Percentiles rank a stretch among this genome's conserved stretches.
Conservation (phyloP, 805 yeast genomes). For the Saccharomycopsis sp. region DNA sequence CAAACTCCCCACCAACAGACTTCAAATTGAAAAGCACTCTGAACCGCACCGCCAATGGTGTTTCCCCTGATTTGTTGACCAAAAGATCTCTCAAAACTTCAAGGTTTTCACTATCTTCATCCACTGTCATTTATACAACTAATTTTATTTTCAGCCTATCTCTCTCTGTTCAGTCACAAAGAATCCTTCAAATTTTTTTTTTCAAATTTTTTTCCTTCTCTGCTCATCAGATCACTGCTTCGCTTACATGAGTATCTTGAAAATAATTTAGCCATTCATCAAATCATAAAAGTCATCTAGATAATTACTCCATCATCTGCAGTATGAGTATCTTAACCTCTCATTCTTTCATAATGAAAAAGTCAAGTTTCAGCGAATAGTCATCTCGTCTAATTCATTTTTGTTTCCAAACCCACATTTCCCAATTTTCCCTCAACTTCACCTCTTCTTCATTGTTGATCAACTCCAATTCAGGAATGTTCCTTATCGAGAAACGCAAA, state of each 20-base stretch:
- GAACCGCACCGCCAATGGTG: conserved; percentile 76
- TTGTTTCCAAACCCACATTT: conserved; percentile 56
- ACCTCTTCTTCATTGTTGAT: conserved; percentile 43
- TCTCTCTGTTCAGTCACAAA: no score
- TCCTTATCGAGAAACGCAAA: conserved; percentile 28
- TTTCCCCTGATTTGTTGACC: conserved; percentile 54
- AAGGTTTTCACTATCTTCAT: conserved; percentile 25
- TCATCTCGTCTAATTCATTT: not conserved
- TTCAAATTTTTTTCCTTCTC: not conserved
- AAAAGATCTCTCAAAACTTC: conserved; percentile 69
- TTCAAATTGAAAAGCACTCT: conserved; percentile 91
- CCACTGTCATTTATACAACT: no score
- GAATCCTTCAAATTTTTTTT: no score
- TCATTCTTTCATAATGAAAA: no score
- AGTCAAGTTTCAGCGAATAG: no score
- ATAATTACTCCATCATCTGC: no score
- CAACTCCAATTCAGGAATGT: conserved; percentile 31
- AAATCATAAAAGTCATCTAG: no score
- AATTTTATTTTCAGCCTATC: no score
- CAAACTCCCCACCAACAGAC: conserved; percentile 70
- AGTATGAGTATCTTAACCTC: no score
- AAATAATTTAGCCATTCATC: no score
- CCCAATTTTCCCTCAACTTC: conserved; percentile 49
- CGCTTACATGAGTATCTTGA: no score
- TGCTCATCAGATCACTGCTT: not conserved